Base-by-base conservation (phyloP, 2,329 filamentous ascomycete species). In the Aspergillus sp. region DNA sequence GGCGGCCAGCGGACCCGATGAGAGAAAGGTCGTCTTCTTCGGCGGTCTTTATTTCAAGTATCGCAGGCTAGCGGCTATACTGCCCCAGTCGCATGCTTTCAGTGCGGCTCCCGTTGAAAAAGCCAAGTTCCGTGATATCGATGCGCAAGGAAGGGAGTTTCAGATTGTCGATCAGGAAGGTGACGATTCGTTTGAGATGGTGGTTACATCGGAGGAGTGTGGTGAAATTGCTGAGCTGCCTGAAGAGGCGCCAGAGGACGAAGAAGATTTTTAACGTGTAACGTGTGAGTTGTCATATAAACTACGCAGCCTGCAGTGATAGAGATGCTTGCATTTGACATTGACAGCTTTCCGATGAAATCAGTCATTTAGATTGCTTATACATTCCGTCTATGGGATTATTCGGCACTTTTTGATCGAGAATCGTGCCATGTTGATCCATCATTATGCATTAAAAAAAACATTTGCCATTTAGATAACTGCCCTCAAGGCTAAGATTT, bases 1-100 rank as follows among this genome's bases (percentile, higher is more conserved):
- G 7, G 17, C 14, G 36, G 41, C 40, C 4, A 16, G n/a, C 16
- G 24, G 24, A 13, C 30, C 32, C 3, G 36, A 35, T 3, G 48
- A 50, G 40, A 43, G 33, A 10, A 50, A 50, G 20, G 48, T 50
- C 2, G 48, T 50, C 17, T 50, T 50, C 20, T 50, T 50, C 7
- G 48, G 48, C 5, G 48, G 48, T 1, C 17, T 50, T 19, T 40
- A 45, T 45, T 50, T 50, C 19, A 50, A 36, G 30, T 50, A 50
- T 45, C 24, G 48, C 11, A 10, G 32, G 8, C 22, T 50, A 30
- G 48, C 41, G 17, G 41, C 41, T 9, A 50, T 50, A 2, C 20
- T 50, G 41, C 48, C 48, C 16, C 13, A 35, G 11, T 44, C 40
- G 20, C 48, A 50, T 45, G 48, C 32, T 8, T 50, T 50, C 22